Percentiles rank a stretch among this genome's conserved stretches.
Evolutionary conservation across 1,139 yeast species (phyloP).

Genomic region (Geotrichum macrosporum): DNA sequence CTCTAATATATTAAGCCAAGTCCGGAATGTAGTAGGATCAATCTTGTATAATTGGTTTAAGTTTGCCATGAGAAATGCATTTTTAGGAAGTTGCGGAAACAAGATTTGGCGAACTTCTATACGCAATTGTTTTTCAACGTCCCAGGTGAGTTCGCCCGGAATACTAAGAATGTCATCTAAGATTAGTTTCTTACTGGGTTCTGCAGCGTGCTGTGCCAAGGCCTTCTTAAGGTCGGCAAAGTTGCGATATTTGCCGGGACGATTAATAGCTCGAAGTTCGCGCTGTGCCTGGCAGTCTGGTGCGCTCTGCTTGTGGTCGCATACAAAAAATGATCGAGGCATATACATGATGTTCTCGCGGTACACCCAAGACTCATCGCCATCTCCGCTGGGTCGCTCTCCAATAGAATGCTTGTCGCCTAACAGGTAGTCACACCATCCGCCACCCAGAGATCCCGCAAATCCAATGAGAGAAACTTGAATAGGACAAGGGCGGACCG

Average conservation of each 20-base stretch:
- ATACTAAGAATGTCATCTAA: conserved; percentile 15
- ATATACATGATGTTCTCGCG: conserved; percentile 35
- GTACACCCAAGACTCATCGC: conserved; percentile 23
- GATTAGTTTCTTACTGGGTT: neutral
- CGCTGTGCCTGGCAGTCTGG: conserved; percentile 27
- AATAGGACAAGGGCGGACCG: conserved; percentile 37
- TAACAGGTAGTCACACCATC: conserved; percentile 36
- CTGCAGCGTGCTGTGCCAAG: neutral
- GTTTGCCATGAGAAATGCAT: conserved; percentile 35
- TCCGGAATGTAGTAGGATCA: conserved; percentile 35
- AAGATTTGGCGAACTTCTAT: conserved; percentile 28
- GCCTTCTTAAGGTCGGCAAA: conserved; percentile 8
- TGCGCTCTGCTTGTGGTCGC: conserved; percentile 38
- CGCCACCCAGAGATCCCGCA: conserved; percentile 38
- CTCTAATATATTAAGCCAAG: conserved; percentile 34
- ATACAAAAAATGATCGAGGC: conserved; percentile 37
- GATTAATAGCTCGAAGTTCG: conserved; percentile 7
- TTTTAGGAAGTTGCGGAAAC: conserved; percentile 32
- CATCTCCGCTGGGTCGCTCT: conserved; percentile 13
- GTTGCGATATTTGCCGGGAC: neutral
- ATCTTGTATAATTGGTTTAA: conserved; percentile 39
- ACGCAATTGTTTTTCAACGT: conserved; percentile 29
- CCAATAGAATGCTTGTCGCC: conserved; percentile 29
- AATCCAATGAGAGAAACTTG: conserved; percentile 38
- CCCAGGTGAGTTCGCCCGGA: conserved; percentile 27